A percentile compares a stretch with the other conserved stretches of the same genome.
phyloP scores from a whole-genome alignment of 805 yeast species.

The Saccharomycopsis fermentans region DNA sequence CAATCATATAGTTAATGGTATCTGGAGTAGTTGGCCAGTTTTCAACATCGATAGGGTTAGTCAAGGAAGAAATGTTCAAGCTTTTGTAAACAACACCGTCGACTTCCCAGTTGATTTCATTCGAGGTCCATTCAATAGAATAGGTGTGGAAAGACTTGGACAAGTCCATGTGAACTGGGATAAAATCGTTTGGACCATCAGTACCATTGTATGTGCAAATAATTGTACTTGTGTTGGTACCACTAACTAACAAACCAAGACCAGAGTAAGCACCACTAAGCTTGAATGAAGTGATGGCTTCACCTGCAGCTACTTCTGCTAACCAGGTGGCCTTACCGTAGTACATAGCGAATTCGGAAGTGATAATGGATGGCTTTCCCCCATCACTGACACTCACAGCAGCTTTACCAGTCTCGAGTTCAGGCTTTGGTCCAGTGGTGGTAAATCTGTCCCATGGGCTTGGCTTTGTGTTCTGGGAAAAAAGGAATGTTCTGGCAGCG shows the following conservation, averaged over 20 bases:
- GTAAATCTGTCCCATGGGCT: conserved; percentile 6
- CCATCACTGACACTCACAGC: conserved; percentile 5
- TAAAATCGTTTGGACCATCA: conserved; percentile 8
- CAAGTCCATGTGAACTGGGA: conserved; percentile 5
- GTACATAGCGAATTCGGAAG: conserved; percentile 9
- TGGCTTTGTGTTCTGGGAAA: not conserved
- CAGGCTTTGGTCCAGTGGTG: conserved; percentile 5
- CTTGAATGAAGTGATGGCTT: conserved; percentile 11
- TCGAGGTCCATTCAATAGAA: conserved; percentile 9
- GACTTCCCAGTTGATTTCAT: conserved; percentile 20
- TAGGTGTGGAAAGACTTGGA: conserved; percentile 8
- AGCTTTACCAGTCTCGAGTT: not conserved
- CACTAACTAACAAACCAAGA: conserved; percentile 7
- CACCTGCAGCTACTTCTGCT: conserved; percentile 10
- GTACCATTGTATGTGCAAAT: conserved; percentile 14
- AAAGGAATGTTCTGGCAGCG: not conserved
- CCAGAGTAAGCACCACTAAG: conserved; percentile 14
- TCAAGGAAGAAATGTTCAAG: not conserved
- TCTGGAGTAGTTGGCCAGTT: conserved; percentile 18
- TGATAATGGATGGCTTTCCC: conserved; percentile 9
- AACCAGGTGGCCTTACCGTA: conserved; percentile 13
- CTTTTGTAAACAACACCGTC: conserved; percentile 22
- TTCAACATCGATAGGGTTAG: conserved; percentile 14
- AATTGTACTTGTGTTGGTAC: conserved; percentile 5
- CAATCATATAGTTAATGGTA: conserved; percentile 15